Percentiles rank a stretch among this genome's conserved stretches.
Conservation (phyloP, 257 asterid genomes). For the Salvia rosmarinus region DNA sequence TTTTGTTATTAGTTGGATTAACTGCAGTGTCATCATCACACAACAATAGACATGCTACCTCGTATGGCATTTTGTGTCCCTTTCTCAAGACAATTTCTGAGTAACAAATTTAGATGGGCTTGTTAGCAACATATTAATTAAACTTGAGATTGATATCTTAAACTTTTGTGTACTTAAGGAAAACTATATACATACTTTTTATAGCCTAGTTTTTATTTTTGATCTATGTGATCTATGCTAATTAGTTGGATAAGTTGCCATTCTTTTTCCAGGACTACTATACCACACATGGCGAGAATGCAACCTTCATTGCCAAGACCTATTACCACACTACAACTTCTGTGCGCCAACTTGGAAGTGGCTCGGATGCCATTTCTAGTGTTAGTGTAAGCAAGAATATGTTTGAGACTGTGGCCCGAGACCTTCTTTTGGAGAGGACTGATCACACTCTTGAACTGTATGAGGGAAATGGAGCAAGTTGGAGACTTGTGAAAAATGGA, state of each 20-base stretch:
- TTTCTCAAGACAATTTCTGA: not conserved
- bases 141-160: conserved; percentile 12
- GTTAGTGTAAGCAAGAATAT: conserved; percentile 83
- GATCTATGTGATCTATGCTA: not conserved
- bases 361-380: conserved; percentile 78
- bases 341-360: conserved; percentile 85
- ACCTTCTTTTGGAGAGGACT: conserved; percentile 89
- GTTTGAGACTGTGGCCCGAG: conserved; percentile 84
- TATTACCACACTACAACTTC: conserved; percentile 96
- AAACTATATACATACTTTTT: not conserved
- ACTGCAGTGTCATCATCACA: conserved; percentile 19
- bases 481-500: conserved; percentile 85
- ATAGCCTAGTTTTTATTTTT: conserved; percentile 11
- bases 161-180: not conserved
- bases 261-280: conserved; percentile 68
- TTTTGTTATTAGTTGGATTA: conserved; percentile 1
- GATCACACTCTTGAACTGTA: conserved; percentile 86
- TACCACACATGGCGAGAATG: conserved; percentile 90
- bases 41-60: not conserved
- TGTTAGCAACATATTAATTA: not conserved
- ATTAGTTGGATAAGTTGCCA: conserved; percentile 3
- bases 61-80: not conserved
- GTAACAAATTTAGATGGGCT: not conserved
- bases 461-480: conserved; percentile 83
- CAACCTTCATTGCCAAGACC: conserved; percentile 82